Evolutionary conservation across 768 basidiomycete genomes (phyloP).

Genomic region (Russula abietina): DNA sequence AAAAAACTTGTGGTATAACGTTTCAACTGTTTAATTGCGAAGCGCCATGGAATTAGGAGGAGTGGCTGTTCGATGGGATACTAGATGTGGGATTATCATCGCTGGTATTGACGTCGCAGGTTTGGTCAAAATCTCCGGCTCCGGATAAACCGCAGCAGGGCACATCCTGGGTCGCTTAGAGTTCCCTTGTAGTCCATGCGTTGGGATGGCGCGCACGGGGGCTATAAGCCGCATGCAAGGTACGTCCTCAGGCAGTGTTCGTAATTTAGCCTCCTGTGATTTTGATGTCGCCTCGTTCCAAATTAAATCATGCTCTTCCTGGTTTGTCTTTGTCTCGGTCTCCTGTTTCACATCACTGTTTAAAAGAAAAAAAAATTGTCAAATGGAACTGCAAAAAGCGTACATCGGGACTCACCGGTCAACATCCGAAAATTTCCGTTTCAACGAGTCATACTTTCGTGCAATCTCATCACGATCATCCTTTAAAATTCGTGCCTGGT

Average conservation of each 20-base stretch:
- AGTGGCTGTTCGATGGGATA: background rate
- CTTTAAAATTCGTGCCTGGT: conserved; percentile 4
- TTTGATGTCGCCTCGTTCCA: background rate
- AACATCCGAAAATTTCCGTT: conserved; percentile 22
- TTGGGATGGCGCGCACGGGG: background rate
- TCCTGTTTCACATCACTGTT: background rate
- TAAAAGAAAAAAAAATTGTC: background rate
- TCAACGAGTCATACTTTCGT: conserved; percentile 18
- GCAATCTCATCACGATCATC: conserved; percentile 19
- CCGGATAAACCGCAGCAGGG: background rate
- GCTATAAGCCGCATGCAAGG: background rate
- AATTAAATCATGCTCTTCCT: background rate
- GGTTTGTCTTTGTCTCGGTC: background rate
- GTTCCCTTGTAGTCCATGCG: background rate
- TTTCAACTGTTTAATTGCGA: background rate
- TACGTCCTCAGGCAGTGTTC: background rate
- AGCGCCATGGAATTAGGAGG: background rate
- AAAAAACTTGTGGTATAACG: background rate
- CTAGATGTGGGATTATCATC: conserved; percentile 18
- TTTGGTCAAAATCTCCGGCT: background rate
- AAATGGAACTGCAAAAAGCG: background rate
- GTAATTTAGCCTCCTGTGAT: background rate
- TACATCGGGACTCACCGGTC: conserved; percentile 15
- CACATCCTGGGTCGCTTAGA: conserved; percentile 13
- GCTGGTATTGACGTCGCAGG: conserved; percentile 10